Conservation (phyloP, 2,329 filamentous ascomycete genomes). For the Fusarium keratoplasticum region DNA sequence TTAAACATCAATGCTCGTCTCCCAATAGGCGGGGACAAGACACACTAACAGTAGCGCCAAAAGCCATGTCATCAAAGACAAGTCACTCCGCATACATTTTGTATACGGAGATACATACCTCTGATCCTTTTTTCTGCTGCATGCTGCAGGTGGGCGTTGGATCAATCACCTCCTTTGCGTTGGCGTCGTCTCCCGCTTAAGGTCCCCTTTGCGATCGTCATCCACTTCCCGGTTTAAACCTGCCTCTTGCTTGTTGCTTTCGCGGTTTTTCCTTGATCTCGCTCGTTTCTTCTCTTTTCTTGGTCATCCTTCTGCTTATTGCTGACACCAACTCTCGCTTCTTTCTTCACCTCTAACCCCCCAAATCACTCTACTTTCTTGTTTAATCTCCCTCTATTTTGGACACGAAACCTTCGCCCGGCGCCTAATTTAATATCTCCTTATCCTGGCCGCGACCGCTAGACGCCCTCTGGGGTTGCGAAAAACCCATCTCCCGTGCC, state of each 20-base stretch:
- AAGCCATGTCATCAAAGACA: conserved; percentile 16
- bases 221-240: conserved; percentile 41
- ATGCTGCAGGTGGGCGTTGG: conserved; percentile 26
- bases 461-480: conserved; percentile 26
- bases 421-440: conserved; percentile 36
- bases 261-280: conserved; percentile 29
- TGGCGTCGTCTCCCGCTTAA: conserved; percentile 8
- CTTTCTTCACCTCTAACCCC: conserved; percentile 18
- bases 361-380: conserved; percentile 18
- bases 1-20: not conserved
- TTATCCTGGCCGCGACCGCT: conserved; percentile 30
- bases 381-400: conserved; percentile 32
- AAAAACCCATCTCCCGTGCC: conserved; percentile 32
- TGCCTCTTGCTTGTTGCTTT: conserved; percentile 21
- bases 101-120: conserved; percentile 20
- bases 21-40: not conserved
- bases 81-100: conserved; percentile 23
- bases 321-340: conserved; percentile 3
- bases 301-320: conserved; percentile 7
- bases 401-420: conserved; percentile 22
- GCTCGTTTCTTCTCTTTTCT: conserved; percentile 12
- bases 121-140: not conserved
- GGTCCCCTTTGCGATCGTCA: conserved; percentile 42
- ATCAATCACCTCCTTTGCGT: conserved; percentile 21
- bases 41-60: not conserved